Percentiles rank a stretch among this genome's conserved stretches.
phyloP scores from a whole-genome alignment of 192 early-diverging fungal species.

The Phlyctochytrium arcticum region DNA sequence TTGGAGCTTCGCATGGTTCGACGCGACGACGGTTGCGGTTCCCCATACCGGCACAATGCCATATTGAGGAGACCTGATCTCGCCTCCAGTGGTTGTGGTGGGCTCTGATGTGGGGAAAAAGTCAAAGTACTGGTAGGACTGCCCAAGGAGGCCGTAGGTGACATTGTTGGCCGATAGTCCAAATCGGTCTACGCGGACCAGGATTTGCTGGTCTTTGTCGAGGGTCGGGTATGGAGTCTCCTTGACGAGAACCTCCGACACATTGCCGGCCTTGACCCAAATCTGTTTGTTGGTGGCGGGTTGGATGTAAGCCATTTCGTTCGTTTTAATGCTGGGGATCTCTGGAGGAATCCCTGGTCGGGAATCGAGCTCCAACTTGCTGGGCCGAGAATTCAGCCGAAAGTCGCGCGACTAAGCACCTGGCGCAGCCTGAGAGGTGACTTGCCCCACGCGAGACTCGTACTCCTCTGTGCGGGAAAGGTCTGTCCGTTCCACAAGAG shows the following conservation, averaged over 20 bases:
- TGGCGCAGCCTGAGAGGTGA: no score
- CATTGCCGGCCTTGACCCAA: not conserved
- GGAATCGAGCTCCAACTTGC: no score
- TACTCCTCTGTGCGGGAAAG: no score
- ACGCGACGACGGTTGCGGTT: constrained; percentile 24
- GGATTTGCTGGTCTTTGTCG: constrained; percentile 18
- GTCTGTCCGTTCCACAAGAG: no score
- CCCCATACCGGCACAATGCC: constrained; percentile 38
- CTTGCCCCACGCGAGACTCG: no score
- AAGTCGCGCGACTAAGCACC: no score
- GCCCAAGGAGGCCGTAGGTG: constrained; percentile 35
- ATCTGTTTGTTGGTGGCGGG: not conserved
- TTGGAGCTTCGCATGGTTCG: constrained; percentile 2
- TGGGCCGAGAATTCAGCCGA: no score
- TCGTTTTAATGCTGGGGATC: no score
- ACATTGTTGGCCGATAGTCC: constrained; percentile 40
- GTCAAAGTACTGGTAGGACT: constrained; percentile 32
- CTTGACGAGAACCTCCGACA: not conserved
- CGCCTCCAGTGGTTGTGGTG: not conserved
- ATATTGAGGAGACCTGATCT: no score
- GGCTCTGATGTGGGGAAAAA: constrained; percentile 28
- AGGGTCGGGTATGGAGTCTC: not conserved
- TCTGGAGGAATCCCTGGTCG: no score
- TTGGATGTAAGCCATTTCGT: no score
- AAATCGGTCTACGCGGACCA: constrained; percentile 33